These are phyloP conservation scores for Hymenoscyphus linearis DNA, from an alignment of 2,329 filamentous ascomycete species.

Conservation along the genomic window DNA sequence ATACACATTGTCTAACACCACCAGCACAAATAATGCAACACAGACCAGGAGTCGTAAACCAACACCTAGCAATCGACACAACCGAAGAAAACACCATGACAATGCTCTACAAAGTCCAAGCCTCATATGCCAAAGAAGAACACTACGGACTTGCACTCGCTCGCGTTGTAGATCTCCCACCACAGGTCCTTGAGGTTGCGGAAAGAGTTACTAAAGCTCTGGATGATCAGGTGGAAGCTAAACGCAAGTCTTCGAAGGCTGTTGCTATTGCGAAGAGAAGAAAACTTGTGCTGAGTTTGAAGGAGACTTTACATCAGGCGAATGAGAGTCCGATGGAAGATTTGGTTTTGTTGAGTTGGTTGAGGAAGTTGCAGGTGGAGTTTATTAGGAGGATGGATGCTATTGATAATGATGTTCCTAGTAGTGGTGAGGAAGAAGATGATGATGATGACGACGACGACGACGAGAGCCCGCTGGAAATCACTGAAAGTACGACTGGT, in stretches of 20 bases:
- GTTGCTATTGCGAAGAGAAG: constrained; percentile 57
- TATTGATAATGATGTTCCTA: constrained; percentile 42
- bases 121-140: constrained; percentile 63
- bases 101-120: constrained; percentile 81
- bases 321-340: constrained; percentile 60
- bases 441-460: constrained; percentile 5
- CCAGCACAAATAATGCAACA: constrained; percentile 66
- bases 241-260: constrained; percentile 52
- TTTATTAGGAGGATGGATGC: constrained; percentile 66
- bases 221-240: constrained; percentile 50
- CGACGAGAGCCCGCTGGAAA: not conserved
- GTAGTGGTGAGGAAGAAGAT: constrained; percentile 12
- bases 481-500: not conserved
- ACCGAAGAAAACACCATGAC: constrained; percentile 56
- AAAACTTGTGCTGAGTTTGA: constrained; percentile 67
- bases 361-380: constrained; percentile 65
- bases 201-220: constrained; percentile 60
- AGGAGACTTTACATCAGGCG: constrained; percentile 67
- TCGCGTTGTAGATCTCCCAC: constrained; percentile 66
- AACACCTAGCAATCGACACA: constrained; percentile 73
- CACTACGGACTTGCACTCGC: constrained; percentile 86
- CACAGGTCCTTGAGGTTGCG: constrained; percentile 61
- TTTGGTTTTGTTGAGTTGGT: constrained; percentile 55
- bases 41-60: constrained; percentile 71
- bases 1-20: constrained; percentile 1